These are phyloP conservation scores for Phytophthora pluvialis DNA, from an alignment of 352 stramenopile species.

Conservation along the genomic window DNA sequence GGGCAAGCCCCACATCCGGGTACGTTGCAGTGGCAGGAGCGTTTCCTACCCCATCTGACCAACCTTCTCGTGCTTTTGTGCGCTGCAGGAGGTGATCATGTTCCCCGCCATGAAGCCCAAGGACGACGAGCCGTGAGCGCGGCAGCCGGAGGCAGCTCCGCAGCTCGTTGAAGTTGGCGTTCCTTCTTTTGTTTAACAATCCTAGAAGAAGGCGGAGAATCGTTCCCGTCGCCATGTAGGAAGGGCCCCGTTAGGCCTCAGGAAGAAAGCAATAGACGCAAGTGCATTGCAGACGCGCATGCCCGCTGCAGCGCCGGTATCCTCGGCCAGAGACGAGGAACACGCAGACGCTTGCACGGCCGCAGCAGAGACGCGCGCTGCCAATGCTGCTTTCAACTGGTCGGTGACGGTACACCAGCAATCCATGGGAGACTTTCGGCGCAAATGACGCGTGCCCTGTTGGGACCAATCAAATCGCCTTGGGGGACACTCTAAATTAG, in stretches of 20 bases:
- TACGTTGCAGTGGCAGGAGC: slow-evolving; percentile 35
- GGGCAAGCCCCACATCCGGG: slow-evolving; percentile 97
- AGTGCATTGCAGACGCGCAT: slow-evolving; percentile 4
- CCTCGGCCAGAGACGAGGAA: slow-evolving; percentile 14
- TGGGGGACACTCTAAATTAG: too few species aligned
- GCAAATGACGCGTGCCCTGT: background rate
- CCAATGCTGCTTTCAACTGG: background rate
- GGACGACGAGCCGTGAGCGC: slow-evolving; percentile 23
- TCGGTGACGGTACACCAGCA: too few species aligned
- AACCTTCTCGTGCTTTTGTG: background rate
- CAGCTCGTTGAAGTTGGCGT: slow-evolving; percentile 30
- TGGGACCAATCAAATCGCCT: background rate
- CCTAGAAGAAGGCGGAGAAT: slow-evolving; percentile 26
- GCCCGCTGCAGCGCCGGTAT: background rate
- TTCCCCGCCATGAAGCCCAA: slow-evolving; percentile 99
- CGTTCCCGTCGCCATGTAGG: background rate
- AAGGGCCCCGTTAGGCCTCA: background rate
- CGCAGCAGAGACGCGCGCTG: slow-evolving; percentile 23
- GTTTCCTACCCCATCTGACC: slow-evolving; percentile 2
- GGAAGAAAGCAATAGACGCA: slow-evolving; percentile 11
- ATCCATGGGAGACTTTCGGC: too few species aligned
- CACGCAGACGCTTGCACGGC: slow-evolving; percentile 16
- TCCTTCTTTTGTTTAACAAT: slow-evolving; percentile 31
- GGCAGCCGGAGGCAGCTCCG: background rate
- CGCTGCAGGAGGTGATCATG: slow-evolving; percentile 96